Conservation (phyloP, 371 early-diverging fungal species). For the Rhizopus stolonifer region DNA sequence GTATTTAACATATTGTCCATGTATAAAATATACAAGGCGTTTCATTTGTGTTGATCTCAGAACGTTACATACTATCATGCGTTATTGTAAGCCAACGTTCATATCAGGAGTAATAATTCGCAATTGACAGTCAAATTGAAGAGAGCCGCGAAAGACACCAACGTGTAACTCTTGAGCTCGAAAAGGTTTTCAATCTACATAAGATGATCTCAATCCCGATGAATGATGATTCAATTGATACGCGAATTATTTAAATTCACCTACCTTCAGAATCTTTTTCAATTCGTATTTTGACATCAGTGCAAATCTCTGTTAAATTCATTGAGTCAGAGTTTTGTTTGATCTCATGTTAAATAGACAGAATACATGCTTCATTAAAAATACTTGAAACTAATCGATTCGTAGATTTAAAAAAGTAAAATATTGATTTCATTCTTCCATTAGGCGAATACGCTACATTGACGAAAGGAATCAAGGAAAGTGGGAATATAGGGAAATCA, state of each 20-base stretch:
- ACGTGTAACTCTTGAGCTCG: too few species aligned
- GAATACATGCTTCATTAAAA: background rate
- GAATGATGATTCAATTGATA: background rate
- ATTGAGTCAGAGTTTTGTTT: background rate
- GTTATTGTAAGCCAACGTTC: too few species aligned
- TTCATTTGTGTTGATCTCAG: too few species aligned
- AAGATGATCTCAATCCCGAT: too few species aligned
- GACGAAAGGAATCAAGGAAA: background rate
- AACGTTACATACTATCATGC: too few species aligned
- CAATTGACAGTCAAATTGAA: too few species aligned
- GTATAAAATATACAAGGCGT: too few species aligned
- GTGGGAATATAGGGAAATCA: background rate
- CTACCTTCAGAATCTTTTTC: slow-evolving; percentile 1
- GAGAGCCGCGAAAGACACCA: too few species aligned
- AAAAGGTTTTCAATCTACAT: too few species aligned
- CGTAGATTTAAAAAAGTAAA: background rate
- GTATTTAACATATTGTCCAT: too few species aligned
- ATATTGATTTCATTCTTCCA: background rate
- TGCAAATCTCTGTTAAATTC: background rate
- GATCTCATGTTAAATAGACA: background rate
- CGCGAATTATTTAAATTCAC: slow-evolving; percentile 1
- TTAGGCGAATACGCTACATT: background rate
- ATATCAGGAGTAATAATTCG: too few species aligned
- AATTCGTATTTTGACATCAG: background rate
- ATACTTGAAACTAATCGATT: background rate